Evolutionary conservation across 2,329 filamentous ascomycete genomes (phyloP).

Genomic region (Xylariaceae sp.): DNA sequence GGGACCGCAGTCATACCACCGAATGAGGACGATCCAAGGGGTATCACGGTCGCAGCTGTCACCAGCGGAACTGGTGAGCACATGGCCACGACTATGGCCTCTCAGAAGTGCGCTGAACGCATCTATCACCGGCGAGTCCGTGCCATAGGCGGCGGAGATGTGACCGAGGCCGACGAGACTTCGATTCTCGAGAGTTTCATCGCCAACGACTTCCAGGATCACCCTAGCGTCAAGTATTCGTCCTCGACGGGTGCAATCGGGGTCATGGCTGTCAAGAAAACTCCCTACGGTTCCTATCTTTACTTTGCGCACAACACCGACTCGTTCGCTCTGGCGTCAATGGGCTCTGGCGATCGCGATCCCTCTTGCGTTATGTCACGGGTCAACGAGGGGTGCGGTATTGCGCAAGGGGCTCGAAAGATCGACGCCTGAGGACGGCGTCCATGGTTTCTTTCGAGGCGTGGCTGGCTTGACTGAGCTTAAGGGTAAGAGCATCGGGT

Average conservation of each 20-base stretch:
- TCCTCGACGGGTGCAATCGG: conserved; percentile 85
- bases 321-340: conserved; percentile 78
- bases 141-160: conserved; percentile 54
- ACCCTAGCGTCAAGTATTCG: conserved; percentile 77
- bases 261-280: conserved; percentile 85
- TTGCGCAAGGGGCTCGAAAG: conserved; percentile 53
- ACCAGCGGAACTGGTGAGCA: conserved; percentile 96
- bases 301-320: conserved; percentile 98
- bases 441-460: conserved; percentile 10
- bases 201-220: conserved; percentile 84
- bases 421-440: conserved; percentile 21
- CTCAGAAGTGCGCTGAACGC: conserved; percentile 78
- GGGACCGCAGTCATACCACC: conserved; percentile 85
- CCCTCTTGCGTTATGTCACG: conserved; percentile 89
- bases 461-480: not conserved
- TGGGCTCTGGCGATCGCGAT: conserved; percentile 71
- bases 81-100: conserved; percentile 93
- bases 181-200: conserved; percentile 73
- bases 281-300: conserved; percentile 68
- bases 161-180: conserved; percentile 71
- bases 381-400: conserved; percentile 47
- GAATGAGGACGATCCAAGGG: conserved; percentile 64
- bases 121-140: conserved; percentile 69
- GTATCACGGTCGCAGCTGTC: conserved; percentile 72
- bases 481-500: no score